A percentile compares a stretch with the other conserved stretches of the same genome.
Conservation (phyloP, 768 basidiomycete genomes). For the Tephrocybe sp. region DNA sequence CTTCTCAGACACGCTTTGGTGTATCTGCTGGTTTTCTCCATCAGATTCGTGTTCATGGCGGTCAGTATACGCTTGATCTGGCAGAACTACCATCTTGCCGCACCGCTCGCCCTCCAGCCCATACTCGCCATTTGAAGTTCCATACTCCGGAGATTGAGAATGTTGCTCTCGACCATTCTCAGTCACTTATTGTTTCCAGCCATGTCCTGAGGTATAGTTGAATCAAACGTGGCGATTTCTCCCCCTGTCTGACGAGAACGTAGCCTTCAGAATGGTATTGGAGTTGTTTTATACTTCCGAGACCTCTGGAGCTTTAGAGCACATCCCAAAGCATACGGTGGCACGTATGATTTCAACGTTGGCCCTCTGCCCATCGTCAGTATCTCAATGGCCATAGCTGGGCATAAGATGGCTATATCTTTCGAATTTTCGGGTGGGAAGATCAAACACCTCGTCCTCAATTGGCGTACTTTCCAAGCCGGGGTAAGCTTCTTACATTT, state of each 20-base stretch:
- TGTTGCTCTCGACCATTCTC: constrained; percentile 44
- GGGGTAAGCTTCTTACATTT: constrained; percentile 31
- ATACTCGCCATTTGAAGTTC: constrained; percentile 46
- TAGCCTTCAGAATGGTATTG: constrained; percentile 40
- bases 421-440: constrained; percentile 41
- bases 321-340: constrained; percentile 43
- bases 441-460: constrained; percentile 45
- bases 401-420: constrained; percentile 42
- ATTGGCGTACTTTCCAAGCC: constrained; percentile 50
- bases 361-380: constrained; percentile 35
- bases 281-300: constrained; percentile 51
- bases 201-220: constrained; percentile 38
- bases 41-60: constrained; percentile 38
- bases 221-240: constrained; percentile 1
- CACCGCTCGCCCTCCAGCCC: constrained; percentile 39
- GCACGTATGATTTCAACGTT: constrained; percentile 42
- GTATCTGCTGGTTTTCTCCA: constrained; percentile 48
- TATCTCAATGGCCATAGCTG: constrained; percentile 39
- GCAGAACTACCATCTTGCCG: constrained; percentile 51
- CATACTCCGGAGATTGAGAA: constrained; percentile 42
- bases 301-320: constrained; percentile 57
- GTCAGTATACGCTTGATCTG: constrained; percentile 42
- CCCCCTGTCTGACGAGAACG: constrained; percentile 2
- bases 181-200: constrained; percentile 44
- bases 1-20: constrained; percentile 36